phyloP scores from a whole-genome alignment of 257 asterid species.

The Forsythia suspensa region DNA sequence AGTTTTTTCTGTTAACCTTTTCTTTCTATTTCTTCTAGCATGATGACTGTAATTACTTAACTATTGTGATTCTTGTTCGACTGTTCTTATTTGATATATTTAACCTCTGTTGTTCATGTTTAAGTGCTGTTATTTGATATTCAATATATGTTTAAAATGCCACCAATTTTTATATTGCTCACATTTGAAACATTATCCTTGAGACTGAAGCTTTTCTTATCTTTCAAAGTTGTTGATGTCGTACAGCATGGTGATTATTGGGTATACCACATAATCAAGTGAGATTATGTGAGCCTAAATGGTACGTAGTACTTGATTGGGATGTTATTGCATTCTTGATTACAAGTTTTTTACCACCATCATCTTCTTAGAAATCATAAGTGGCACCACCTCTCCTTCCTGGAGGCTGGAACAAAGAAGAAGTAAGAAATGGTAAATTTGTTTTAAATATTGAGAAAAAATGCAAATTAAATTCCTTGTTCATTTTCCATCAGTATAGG shows the following conservation, averaged over 20 bases:
- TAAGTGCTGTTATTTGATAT: neutral
- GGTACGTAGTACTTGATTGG: neutral
- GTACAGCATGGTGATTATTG: neutral
- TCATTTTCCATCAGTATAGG: neutral
- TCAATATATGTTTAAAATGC: neutral
- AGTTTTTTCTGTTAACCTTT: constrained; percentile 15
- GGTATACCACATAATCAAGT: neutral
- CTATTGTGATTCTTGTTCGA: constrained; percentile 13
- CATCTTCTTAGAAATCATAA: neutral
- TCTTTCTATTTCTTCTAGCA: constrained; percentile 6
- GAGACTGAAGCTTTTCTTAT: neutral
- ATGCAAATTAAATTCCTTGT: neutral
- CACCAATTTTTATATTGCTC: neutral
- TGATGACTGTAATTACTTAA: constrained; percentile 31
- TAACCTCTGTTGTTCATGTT: neutral
- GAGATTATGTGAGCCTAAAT: neutral
- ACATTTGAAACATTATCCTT: neutral
- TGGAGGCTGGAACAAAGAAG: neutral
- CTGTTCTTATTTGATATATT: constrained; percentile 11
- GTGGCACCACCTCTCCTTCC: neutral
- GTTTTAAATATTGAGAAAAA: neutral
- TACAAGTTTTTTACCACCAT: neutral
- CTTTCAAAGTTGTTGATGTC: neutral
- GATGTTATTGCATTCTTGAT: neutral
- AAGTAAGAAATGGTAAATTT: neutral